Conservation (phyloP, 2,329 filamentous ascomycete genomes). For the Diplodia intermedia region DNA sequence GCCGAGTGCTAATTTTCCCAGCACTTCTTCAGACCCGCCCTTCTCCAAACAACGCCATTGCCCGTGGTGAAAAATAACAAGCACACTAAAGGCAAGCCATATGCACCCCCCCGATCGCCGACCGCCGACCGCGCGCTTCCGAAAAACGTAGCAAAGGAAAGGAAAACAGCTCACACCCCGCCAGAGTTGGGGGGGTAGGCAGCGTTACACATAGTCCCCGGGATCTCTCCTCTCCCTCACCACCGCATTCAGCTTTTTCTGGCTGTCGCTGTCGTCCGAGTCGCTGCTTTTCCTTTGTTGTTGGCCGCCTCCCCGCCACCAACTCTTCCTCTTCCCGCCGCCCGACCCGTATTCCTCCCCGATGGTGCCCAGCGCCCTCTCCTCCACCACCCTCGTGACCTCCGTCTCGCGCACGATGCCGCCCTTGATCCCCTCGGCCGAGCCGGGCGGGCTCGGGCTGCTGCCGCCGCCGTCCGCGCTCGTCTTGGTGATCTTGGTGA, state of each 20-base stretch:
- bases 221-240: neutral
- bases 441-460: neutral
- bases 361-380: neutral
- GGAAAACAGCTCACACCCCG: neutral
- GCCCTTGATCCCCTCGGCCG: neutral
- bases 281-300: neutral
- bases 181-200: neutral
- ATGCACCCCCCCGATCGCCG: neutral
- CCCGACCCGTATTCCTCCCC: neutral
- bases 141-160: neutral
- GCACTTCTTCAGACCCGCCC: neutral
- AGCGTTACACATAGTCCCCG: neutral
- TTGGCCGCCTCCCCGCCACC: constrained; percentile 2
- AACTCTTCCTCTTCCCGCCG: constrained; percentile 4
- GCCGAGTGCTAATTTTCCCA: constrained; percentile 11
- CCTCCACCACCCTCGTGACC: constrained; percentile 3
- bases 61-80: neutral
- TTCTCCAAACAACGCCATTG: constrained; percentile 4
- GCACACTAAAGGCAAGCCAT: neutral
- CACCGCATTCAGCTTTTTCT: constrained; percentile 2
- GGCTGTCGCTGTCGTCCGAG: constrained; percentile 11
- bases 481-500: constrained; percentile 10
- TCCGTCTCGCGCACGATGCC: neutral
- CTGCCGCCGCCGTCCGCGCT: neutral
- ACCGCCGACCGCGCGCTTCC: neutral